Percentiles rank a stretch among this genome's conserved stretches.
Conservation (phyloP, 805 yeast species). For the Torulaspora gathmanii region DNA sequence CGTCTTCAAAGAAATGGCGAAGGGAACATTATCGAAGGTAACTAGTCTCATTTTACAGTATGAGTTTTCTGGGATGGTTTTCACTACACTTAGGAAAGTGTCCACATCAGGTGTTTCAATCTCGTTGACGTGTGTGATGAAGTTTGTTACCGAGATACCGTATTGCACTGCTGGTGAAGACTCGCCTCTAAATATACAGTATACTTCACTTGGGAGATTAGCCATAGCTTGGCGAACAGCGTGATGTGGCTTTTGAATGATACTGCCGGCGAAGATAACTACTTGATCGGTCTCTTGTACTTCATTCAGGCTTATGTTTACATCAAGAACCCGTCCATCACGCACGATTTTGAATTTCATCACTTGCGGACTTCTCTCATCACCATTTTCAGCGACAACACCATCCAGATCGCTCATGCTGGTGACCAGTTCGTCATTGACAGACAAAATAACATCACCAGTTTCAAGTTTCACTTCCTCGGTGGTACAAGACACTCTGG, state of each 20-base stretch:
- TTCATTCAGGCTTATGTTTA: slow-evolving; percentile 61
- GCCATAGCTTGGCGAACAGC: slow-evolving; percentile 83
- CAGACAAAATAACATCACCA: slow-evolving; percentile 75
- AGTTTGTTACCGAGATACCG: slow-evolving; percentile 71
- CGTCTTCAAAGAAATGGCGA: slow-evolving; percentile 79
- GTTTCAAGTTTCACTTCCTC: slow-evolving; percentile 39
- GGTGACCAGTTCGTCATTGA: slow-evolving; percentile 60
- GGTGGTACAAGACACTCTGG: slow-evolving; percentile 55
- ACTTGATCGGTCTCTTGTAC: slow-evolving; percentile 61
- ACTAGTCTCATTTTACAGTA: slow-evolving; percentile 78
- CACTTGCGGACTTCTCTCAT: slow-evolving; percentile 32
- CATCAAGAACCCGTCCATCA: slow-evolving; percentile 56
- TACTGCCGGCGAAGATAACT: slow-evolving; percentile 78
- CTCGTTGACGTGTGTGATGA: slow-evolving; percentile 87
- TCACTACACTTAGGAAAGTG: slow-evolving; percentile 61
- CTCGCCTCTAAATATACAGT: slow-evolving; percentile 64
- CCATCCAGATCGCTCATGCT: slow-evolving; percentile 61
- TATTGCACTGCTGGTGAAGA: slow-evolving; percentile 88
- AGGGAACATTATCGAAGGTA: slow-evolving; percentile 80
- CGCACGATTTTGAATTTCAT: slow-evolving; percentile 65
- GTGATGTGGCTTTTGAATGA: slow-evolving; percentile 85
- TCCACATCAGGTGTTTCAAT: slow-evolving; percentile 63
- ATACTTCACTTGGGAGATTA: slow-evolving; percentile 75
- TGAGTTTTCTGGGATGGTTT: slow-evolving; percentile 67
- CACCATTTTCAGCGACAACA: slow-evolving; percentile 38